Conservation (phyloP, 495 filamentous ascomycete species). For the Aspergillus taichungensis region DNA sequence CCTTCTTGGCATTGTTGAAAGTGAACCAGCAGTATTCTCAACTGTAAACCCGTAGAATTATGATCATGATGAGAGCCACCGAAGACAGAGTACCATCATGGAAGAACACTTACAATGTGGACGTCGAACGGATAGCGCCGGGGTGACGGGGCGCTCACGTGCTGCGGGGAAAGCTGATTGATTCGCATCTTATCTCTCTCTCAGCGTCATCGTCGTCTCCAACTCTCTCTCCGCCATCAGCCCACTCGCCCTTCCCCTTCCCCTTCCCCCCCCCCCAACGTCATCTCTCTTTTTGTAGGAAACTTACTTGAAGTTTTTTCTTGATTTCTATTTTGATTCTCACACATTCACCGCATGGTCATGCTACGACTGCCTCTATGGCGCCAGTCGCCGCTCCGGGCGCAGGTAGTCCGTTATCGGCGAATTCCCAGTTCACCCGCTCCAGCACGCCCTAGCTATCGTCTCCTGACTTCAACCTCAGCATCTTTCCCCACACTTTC, state of each 20-base stretch:
- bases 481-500: conserved; percentile 31
- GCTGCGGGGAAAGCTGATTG: conserved; percentile 17
- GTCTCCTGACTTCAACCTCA: conserved; percentile 24
- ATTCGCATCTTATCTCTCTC: conserved; percentile 8
- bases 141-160: conserved; percentile 14
- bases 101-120: background rate
- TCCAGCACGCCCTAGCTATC: conserved; percentile 3
- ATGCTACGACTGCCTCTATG: conserved; percentile 20
- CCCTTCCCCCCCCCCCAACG: background rate
- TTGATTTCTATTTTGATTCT: background rate
- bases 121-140: conserved; percentile 3
- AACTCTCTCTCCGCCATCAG: background rate
- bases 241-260: background rate
- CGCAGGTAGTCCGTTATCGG: conserved; percentile 16
- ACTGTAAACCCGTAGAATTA: too few relatives aligned
- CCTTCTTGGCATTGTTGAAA: too few relatives aligned
- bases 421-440: conserved; percentile 1
- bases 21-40: too few relatives aligned
- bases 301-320: background rate
- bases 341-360: conserved; percentile 4
- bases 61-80: too few relatives aligned
- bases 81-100: too few relatives aligned
- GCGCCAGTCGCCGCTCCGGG: conserved; percentile 4
- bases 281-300: too few relatives aligned
- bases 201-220: conserved; percentile 1